A percentile compares a stretch with the other conserved stretches of the same genome.
These are phyloP conservation scores for Venturia pyrina DNA, from an alignment of 2,329 filamentous ascomycete genomes.

Conservation along the genomic window DNA sequence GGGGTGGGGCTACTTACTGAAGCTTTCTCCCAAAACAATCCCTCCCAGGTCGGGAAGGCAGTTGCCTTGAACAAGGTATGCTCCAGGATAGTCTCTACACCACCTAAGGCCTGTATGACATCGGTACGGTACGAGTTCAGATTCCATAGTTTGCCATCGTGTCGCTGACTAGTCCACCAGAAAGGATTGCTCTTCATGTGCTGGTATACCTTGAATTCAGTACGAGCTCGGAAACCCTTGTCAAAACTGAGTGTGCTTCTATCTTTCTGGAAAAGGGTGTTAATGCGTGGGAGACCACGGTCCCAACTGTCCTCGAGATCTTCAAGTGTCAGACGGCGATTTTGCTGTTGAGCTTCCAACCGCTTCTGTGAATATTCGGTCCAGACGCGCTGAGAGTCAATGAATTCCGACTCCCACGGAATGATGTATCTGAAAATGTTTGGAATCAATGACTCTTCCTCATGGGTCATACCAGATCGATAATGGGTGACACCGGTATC, in stretches of 20 bases:
- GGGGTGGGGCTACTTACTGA: too few relatives aligned
- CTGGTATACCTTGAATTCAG: slow-evolving; percentile 97
- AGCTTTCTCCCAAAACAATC: slow-evolving; percentile 72
- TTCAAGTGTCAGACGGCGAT: slow-evolving; percentile 84
- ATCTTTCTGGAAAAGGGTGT: slow-evolving; percentile 98
- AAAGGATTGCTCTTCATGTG: slow-evolving; percentile 99
- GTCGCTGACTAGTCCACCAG: slow-evolving; percentile 97
- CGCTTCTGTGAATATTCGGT: slow-evolving; percentile 98
- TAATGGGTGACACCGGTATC: slow-evolving; percentile 96
- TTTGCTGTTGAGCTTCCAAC: slow-evolving; percentile 93
- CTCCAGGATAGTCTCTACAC: slow-evolving; percentile 96
- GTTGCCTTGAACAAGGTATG: slow-evolving; percentile 96
- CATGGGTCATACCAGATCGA: slow-evolving; percentile 93
- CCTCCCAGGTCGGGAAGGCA: slow-evolving; percentile 94
- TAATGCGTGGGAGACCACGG: slow-evolving; percentile 91
- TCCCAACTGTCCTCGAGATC: slow-evolving; percentile 99
- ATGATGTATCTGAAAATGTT: slow-evolving; percentile 99
- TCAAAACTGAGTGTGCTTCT: slow-evolving; percentile 94
- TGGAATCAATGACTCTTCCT: slow-evolving; percentile 93
- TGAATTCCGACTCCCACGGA: slow-evolving; percentile 97
- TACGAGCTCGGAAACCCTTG: slow-evolving; percentile 90
- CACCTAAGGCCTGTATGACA: slow-evolving; percentile 89
- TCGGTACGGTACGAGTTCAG: slow-evolving; percentile 92
- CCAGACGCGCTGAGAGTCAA: slow-evolving; percentile 98
- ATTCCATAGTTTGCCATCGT: slow-evolving; percentile 97